A percentile compares a stretch with the other conserved stretches of the same genome.
These are phyloP conservation scores for Pichia kluyveri DNA, from an alignment of 805 yeast species.

Conservation along the genomic window DNA sequence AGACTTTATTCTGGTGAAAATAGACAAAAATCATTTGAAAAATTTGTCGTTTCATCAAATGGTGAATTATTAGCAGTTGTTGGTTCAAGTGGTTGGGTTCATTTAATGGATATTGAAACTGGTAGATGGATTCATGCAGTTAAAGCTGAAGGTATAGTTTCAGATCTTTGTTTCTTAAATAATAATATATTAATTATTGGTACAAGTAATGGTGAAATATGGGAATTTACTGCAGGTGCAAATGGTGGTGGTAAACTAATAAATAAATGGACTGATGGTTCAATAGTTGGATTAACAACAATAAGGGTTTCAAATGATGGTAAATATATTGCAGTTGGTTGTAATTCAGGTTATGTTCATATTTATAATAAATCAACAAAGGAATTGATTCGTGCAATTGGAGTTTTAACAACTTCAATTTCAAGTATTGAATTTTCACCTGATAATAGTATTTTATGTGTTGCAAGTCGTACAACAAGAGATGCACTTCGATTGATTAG, in stretches of 20 bases:
- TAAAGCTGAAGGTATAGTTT: slow-evolving; percentile 78
- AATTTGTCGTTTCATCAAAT: slow-evolving; percentile 65
- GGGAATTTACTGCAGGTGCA: slow-evolving; percentile 62
- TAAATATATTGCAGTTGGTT: slow-evolving; percentile 85
- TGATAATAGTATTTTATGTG: slow-evolving; percentile 83
- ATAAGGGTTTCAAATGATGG: slow-evolving; percentile 46
- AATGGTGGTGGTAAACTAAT: slow-evolving; percentile 36
- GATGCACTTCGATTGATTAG: slow-evolving; percentile 86
- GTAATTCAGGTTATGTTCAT: slow-evolving; percentile 81
- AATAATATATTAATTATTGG: slow-evolving; percentile 42
- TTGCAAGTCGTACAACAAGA: slow-evolving; percentile 76
- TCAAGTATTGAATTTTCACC: slow-evolving; percentile 64
- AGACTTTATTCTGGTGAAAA: slow-evolving; percentile 88
- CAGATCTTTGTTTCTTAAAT: slow-evolving; percentile 65
- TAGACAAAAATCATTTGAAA: slow-evolving; percentile 79
- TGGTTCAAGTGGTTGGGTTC: slow-evolving; percentile 90
- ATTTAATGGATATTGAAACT: slow-evolving; percentile 61
- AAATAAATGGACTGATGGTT: slow-evolving; percentile 75
- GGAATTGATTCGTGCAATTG: slow-evolving; percentile 57
- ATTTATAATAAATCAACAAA: slow-evolving; percentile 55
- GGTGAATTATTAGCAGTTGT: slow-evolving; percentile 67
- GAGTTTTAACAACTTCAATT: slow-evolving; percentile 74
- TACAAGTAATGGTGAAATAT: slow-evolving; percentile 77
- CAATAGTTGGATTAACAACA: slow-evolving; percentile 77
- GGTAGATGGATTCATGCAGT: slow-evolving; percentile 87